phyloP scores from a whole-genome alignment of 495 filamentous ascomycete species.

The Hypomontagnella monticulosa region DNA sequence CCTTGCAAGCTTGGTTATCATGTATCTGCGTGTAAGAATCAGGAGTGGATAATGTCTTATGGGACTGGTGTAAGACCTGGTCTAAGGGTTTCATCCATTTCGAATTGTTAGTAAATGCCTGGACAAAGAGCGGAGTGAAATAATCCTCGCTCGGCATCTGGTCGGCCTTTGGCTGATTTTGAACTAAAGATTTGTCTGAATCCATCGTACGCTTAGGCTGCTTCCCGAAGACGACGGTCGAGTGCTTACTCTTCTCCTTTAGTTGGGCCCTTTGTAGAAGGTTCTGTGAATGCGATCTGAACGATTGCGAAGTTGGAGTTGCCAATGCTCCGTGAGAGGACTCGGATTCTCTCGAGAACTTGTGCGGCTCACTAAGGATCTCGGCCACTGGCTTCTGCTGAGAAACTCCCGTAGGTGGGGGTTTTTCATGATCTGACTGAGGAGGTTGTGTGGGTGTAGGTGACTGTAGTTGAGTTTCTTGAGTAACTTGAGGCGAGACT shows the following conservation, averaged over 20 bases:
- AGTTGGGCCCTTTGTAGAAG: constrained; percentile 66
- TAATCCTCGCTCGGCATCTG: constrained; percentile 71
- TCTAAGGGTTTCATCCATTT: constrained; percentile 69
- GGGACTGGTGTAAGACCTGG: constrained; percentile 74
- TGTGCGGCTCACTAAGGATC: constrained; percentile 71
- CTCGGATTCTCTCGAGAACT: constrained; percentile 48
- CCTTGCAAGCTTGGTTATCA: constrained; percentile 84
- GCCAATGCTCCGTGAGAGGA: constrained; percentile 46
- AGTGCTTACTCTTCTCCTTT: constrained; percentile 71
- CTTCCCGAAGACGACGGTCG: constrained; percentile 84
- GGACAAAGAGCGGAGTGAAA: constrained; percentile 80
- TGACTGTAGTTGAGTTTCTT: constrained; percentile 33
- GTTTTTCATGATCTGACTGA: constrained; percentile 48
- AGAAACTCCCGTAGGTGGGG: constrained; percentile 73
- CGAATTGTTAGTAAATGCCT: constrained; percentile 69
- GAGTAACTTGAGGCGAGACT: constrained; percentile 5
- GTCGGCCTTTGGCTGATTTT: constrained; percentile 49
- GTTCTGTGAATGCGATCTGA: constrained; percentile 45
- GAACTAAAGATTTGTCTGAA: constrained; percentile 44
- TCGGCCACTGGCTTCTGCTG: constrained; percentile 78
- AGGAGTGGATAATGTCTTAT: constrained; percentile 82
- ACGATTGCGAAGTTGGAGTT: constrained; percentile 53
- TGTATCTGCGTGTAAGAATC: constrained; percentile 79
- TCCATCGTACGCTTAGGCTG: constrained; percentile 50
- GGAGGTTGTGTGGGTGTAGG: constrained; percentile 29